Conservation (phyloP, 371 early-diverging fungal genomes). For the Entomophthora muscae region DNA sequence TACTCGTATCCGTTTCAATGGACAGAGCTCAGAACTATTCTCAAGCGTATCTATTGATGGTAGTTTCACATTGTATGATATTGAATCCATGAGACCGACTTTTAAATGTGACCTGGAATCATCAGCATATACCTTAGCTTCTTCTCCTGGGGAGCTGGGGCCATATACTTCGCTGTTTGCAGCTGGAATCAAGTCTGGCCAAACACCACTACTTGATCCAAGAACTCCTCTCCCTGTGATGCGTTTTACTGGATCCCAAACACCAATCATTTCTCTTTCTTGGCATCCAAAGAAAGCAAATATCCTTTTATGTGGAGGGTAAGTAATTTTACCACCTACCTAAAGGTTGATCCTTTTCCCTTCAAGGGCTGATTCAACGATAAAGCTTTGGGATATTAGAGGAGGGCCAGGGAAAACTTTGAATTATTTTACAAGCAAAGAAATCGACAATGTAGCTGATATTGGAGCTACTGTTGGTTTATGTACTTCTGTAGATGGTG, state of each 20-base stretch:
- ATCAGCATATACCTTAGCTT: neutral
- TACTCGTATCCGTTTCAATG: neutral
- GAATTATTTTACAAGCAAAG: neutral
- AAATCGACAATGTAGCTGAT: neutral
- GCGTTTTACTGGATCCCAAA: neutral
- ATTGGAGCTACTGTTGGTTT: neutral
- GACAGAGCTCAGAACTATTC: neutral
- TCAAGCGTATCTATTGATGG: neutral
- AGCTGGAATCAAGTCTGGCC: neutral
- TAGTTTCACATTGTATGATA: neutral
- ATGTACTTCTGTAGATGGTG: neutral
- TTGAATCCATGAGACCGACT: neutral
- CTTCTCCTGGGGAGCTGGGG: neutral
- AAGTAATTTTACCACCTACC: too few relatives aligned
- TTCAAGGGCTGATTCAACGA: neutral
- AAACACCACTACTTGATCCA: neutral
- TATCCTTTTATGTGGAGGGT: neutral
- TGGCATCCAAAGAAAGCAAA: neutral
- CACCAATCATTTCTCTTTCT: neutral
- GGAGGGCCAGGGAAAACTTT: neutral
- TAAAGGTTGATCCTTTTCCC: too few relatives aligned
- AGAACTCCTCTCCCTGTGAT: neutral
- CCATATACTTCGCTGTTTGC: neutral
- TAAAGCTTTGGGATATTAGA: neutral
- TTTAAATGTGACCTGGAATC: neutral